Percentiles rank a stretch among this genome's conserved stretches.
Conservation (phyloP, 1,139 yeast genomes). For the Protomyces inundatus region DNA sequence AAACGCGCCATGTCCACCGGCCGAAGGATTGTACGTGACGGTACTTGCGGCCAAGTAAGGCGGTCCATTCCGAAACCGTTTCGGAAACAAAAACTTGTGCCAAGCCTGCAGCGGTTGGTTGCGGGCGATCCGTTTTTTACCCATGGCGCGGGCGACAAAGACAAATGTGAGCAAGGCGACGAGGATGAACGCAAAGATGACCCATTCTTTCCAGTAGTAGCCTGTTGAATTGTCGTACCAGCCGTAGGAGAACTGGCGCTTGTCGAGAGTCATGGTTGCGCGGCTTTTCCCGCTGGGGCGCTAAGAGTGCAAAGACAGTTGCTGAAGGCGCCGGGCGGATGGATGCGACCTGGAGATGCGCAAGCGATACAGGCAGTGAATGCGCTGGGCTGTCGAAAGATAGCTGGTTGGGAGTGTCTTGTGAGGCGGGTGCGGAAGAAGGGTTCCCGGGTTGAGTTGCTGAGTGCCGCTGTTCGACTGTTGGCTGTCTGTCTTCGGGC, state of each 20-base stretch:
- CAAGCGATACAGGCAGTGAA: too few relatives aligned
- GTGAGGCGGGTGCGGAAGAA: too few relatives aligned
- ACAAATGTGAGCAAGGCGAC: background rate
- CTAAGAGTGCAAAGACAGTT: too few relatives aligned
- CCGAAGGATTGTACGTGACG: background rate
- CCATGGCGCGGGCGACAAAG: constrained; percentile 8
- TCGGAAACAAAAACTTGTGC: constrained; percentile 6
- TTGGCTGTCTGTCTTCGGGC: too few relatives aligned
- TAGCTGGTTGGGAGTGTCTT: too few relatives aligned
- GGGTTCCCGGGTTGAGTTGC: too few relatives aligned
- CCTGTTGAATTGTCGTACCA: background rate
- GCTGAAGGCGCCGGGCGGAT: too few relatives aligned
- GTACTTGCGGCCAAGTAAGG: background rate
- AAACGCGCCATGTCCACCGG: background rate
- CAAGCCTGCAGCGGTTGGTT: background rate
- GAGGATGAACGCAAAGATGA: constrained; percentile 10
- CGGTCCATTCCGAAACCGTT: constrained; percentile 2
- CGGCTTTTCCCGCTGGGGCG: too few relatives aligned
- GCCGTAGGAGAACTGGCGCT: background rate
- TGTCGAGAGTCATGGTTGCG: background rate
- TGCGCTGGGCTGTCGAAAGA: too few relatives aligned
- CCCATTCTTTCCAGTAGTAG: constrained; percentile 14
- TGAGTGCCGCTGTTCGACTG: too few relatives aligned
- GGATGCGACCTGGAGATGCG: too few relatives aligned
- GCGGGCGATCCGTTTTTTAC: constrained; percentile 4